phyloP scores from a whole-genome alignment of 1,284 basidiomycete species.

The Blastosporella zonata region DNA sequence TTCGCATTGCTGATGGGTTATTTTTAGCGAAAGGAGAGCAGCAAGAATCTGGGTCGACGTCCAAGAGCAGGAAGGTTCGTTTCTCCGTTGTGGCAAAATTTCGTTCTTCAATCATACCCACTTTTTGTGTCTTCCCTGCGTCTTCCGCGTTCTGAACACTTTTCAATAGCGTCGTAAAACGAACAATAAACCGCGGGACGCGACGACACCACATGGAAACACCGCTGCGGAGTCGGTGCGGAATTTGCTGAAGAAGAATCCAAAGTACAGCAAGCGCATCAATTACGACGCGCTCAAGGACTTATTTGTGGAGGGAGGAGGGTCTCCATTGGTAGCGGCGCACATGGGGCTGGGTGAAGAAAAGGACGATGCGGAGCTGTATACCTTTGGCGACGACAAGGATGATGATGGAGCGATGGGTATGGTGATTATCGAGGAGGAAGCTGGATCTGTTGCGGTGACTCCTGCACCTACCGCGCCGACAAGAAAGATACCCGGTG shows the following conservation, averaged over 20 bases:
- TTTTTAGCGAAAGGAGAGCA: constrained; percentile 67
- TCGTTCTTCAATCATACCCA: constrained; percentile 16
- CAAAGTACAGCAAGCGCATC: constrained; percentile 84
- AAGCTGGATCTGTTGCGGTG: constrained; percentile 30
- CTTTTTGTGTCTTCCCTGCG: constrained; percentile 14
- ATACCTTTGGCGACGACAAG: constrained; percentile 38
- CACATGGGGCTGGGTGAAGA: constrained; percentile 38
- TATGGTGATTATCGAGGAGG: constrained; percentile 46
- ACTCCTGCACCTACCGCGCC: constrained; percentile 18
- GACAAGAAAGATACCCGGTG: constrained; percentile 22
- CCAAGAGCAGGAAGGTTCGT: constrained; percentile 76
- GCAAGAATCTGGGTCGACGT: constrained; percentile 43
- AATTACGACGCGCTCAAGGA: constrained; percentile 85
- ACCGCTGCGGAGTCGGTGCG: constrained; percentile 80
- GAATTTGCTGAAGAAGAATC: constrained; percentile 77
- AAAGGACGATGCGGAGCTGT: constrained; percentile 50
- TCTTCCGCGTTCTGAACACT: constrained; percentile 7
- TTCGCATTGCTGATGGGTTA: constrained; percentile 41
- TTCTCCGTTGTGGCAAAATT: constrained; percentile 33
- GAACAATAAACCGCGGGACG: constrained; percentile 67
- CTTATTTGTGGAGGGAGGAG: constrained; percentile 59
- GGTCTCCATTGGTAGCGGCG: constrained; percentile 29
- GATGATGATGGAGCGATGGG: constrained; percentile 37
- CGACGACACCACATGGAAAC: constrained; percentile 65
- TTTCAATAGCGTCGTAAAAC: constrained; percentile 61